Conservation (phyloP, 2,329 filamentous ascomycete genomes). For the Intubia oerlemansii region DNA sequence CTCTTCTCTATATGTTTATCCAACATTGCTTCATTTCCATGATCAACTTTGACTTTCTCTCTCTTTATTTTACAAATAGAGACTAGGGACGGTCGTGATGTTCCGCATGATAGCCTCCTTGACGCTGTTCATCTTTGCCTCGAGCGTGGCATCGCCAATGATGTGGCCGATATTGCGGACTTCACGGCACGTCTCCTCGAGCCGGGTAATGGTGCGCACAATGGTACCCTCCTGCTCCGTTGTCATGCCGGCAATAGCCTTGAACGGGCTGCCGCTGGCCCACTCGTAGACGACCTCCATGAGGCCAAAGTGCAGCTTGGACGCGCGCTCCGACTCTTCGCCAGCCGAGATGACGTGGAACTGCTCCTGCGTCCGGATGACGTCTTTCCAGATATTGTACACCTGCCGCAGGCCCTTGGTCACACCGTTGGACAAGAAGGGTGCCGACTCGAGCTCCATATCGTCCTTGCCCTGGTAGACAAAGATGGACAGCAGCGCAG, state of each 20-base stretch:
- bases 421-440: slow-evolving; percentile 61
- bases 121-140: slow-evolving; percentile 89
- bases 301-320: slow-evolving; percentile 69
- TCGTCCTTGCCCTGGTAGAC: slow-evolving; percentile 79
- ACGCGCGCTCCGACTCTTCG: slow-evolving; percentile 82
- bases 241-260: slow-evolving; percentile 87
- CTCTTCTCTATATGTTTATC: too few relatives aligned
- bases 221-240: slow-evolving; percentile 96
- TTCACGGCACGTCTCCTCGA: slow-evolving; percentile 92
- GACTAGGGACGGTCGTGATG: slow-evolving; percentile 70
- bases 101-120: slow-evolving; percentile 97
- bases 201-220: slow-evolving; percentile 75
- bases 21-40: too few relatives aligned
- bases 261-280: slow-evolving; percentile 95
- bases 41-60: too few relatives aligned
- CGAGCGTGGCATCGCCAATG: slow-evolving; percentile 81
- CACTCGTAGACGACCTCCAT: slow-evolving; percentile 98
- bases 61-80: slow-evolving; percentile 48
- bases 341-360: slow-evolving; percentile 82
- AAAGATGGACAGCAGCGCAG: slow-evolving; percentile 78
- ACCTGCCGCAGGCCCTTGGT: slow-evolving; percentile 72
- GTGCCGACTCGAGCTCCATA: slow-evolving; percentile 43
- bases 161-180: slow-evolving; percentile 94
- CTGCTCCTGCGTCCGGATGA: slow-evolving; percentile 72
- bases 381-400: slow-evolving; percentile 74